Evolutionary conservation across 768 basidiomycete species (phyloP), one percentile per base, ranked within the genome.

Genomic region (Psilocybe tampanensis): DNA sequence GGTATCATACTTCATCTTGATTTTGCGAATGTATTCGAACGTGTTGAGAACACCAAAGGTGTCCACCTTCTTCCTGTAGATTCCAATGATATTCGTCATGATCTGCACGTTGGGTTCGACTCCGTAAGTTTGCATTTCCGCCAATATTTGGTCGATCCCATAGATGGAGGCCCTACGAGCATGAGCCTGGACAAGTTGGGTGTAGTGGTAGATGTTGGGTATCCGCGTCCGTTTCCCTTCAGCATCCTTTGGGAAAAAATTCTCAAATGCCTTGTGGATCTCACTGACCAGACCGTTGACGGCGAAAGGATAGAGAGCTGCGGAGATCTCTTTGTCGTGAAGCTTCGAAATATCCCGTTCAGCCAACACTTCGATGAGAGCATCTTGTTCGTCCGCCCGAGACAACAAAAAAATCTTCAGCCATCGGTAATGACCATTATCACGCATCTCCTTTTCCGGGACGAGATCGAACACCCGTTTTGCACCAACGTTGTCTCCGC

Each of bases 21-120:
- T 72, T 2, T 67, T 61, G 44, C 80, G 79, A 90, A 95, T 90
- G 67, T 86, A 80, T 33, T 81, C 68, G 55, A 92, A 73, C 6
- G 86, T 68, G 8, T 68, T 60, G 15, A 76, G 68, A 47, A 88
- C 77, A 15, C 80, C 72, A 12, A 77, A 71, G n/a, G 86, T 60
- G 57, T 89, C 86, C 15, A 82, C 84, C 12, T 75, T 74, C 36
- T 70, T 67, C 11, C 84, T 80, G 60, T 88, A 83, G 50, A 77
- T 74, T 52, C 82, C 73, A 36, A 94, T 73, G 55, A 93, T 75
- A 59, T 80, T 80, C 58, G 80, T 85, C 66, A 80, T 91, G 33
- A 87, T 71, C 55, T 82, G 71, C 34, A 72, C 65, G 65, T 89
- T 82, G 2, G 90, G 88, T 18, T 66, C 63, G 54, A 82, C 62